Conservation (phyloP, 163 green algal genomes). For the Scenedesmus sp. region DNA sequence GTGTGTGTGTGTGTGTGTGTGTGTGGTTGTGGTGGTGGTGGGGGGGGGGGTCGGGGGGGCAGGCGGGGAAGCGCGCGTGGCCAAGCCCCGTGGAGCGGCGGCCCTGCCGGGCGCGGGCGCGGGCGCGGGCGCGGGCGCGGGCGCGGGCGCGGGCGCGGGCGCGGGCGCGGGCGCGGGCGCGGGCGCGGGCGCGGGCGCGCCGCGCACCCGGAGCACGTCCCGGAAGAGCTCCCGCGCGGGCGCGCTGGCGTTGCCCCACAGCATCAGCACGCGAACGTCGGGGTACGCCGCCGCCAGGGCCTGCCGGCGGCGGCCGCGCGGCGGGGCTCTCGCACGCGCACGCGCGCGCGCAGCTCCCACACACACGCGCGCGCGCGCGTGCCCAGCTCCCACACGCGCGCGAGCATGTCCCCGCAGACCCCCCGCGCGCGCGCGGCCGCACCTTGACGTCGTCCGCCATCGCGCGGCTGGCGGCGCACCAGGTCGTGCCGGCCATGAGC, state of each 20-base stretch:
- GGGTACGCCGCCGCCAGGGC: constrained; percentile 18
- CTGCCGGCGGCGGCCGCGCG: neutral
- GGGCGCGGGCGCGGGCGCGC: neutral
- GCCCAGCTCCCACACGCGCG: neutral
- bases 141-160: no score
- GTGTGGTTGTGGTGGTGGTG: neutral
- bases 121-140: no score
- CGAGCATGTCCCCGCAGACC: neutral
- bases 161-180: no score
- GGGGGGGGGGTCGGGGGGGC: neutral
- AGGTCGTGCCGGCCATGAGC: constrained; percentile 36
- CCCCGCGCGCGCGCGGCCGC: neutral
- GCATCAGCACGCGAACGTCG: constrained; percentile 8
- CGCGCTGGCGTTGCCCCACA: constrained; percentile 36
- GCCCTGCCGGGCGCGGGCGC: no score
- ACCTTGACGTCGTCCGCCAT: constrained; percentile 37
- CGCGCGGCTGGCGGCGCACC: constrained; percentile 31
- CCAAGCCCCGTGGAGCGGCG: no score
- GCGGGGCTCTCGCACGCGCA: no score
- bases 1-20: neutral
- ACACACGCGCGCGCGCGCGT: neutral
- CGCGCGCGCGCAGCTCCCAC: no score
- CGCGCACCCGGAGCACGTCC: constrained; percentile 23
- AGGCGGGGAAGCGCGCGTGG: neutral
- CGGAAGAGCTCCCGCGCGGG: constrained; percentile 38